These are phyloP conservation scores for Monilinia fructicola DNA, from an alignment of 2,329 filamentous ascomycete species.

Conservation along the genomic window DNA sequence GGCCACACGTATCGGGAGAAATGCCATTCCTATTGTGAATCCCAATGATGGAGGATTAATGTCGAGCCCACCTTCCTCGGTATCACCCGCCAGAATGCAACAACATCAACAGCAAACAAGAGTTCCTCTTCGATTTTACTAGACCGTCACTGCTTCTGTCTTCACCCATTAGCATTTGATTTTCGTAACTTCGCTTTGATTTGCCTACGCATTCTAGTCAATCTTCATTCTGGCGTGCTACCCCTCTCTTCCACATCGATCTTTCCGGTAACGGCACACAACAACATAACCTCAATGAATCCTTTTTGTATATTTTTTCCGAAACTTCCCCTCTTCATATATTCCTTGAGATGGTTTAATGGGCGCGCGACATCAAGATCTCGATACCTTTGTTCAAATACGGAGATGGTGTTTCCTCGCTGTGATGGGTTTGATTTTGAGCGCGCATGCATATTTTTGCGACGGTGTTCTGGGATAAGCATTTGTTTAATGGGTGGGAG, in stretches of 20 bases:
- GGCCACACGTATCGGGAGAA: conserved; percentile 78
- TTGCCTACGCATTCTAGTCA: conserved; percentile 37
- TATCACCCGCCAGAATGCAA: conserved; percentile 63
- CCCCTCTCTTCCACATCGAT: conserved; percentile 39
- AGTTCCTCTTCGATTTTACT: conserved; percentile 36
- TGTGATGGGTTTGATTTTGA: conserved; percentile 39
- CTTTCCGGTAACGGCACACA: conserved; percentile 35
- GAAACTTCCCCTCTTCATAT: conserved; percentile 28
- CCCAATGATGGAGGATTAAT: conserved; percentile 85
- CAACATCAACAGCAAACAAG: conserved; percentile 27
- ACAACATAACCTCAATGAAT: conserved; percentile 38
- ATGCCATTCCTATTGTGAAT: conserved; percentile 97
- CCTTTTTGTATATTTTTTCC: conserved; percentile 40
- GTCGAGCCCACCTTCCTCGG: conserved; percentile 79
- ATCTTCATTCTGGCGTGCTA: conserved; percentile 38
- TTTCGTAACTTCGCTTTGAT: conserved; percentile 35
- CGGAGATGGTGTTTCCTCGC: conserved; percentile 36
- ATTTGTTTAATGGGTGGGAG: conserved; percentile 38
- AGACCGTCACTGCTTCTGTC: conserved; percentile 32
- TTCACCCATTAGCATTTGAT: conserved; percentile 30
- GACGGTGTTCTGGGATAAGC: conserved; percentile 40
- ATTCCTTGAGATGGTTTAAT: conserved; percentile 39
- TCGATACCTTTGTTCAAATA: conserved; percentile 42
- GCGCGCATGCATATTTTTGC: conserved; percentile 40
- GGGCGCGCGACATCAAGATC: conserved; percentile 38